Percentiles rank a stretch among this genome's conserved stretches.
Conservation (phyloP, 495 filamentous ascomycete genomes). For the Penicillium egyptiacum region DNA sequence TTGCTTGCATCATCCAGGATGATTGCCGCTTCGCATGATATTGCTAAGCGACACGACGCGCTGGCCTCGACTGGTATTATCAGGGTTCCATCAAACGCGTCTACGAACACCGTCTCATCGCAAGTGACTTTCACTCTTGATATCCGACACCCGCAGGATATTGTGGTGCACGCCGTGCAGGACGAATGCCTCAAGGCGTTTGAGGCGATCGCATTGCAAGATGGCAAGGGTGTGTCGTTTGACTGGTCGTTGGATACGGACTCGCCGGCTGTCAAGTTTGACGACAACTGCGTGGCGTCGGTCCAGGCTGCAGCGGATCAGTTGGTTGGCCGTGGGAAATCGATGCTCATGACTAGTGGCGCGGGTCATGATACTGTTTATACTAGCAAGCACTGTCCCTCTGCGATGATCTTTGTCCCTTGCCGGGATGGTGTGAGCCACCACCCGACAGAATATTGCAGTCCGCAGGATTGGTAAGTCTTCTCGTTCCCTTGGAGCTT, state of each 20-base stretch:
- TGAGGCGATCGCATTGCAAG: constrained; percentile 47
- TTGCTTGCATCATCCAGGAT: constrained; percentile 64
- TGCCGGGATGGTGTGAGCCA: constrained; percentile 61
- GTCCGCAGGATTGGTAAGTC: constrained; percentile 54
- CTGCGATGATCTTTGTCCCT: constrained; percentile 65
- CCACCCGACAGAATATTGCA: constrained; percentile 59
- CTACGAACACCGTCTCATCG: constrained; percentile 70
- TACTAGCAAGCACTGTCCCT: constrained; percentile 54
- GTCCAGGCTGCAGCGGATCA: constrained; percentile 56
- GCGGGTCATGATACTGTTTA: constrained; percentile 64
- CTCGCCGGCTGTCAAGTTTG: constrained; percentile 63
- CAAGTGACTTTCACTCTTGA: constrained; percentile 67
- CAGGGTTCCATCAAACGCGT: constrained; percentile 54
- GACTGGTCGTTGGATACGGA: constrained; percentile 57
- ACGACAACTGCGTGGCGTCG: constrained; percentile 59
- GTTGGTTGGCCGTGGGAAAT: constrained; percentile 39
- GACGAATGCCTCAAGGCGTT: constrained; percentile 47
- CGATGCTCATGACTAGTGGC: constrained; percentile 49
- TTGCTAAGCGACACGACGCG: constrained; percentile 52
- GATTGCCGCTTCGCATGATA: constrained; percentile 61
- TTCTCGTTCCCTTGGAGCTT: background rate
- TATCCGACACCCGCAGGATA: constrained; percentile 60
- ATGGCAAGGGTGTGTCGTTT: constrained; percentile 47
- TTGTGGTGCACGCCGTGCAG: constrained; percentile 53
- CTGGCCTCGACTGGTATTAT: constrained; percentile 70